Base-by-base conservation (phyloP, 257 asterid genomes). In the Cynanchum wilfordii region DNA sequence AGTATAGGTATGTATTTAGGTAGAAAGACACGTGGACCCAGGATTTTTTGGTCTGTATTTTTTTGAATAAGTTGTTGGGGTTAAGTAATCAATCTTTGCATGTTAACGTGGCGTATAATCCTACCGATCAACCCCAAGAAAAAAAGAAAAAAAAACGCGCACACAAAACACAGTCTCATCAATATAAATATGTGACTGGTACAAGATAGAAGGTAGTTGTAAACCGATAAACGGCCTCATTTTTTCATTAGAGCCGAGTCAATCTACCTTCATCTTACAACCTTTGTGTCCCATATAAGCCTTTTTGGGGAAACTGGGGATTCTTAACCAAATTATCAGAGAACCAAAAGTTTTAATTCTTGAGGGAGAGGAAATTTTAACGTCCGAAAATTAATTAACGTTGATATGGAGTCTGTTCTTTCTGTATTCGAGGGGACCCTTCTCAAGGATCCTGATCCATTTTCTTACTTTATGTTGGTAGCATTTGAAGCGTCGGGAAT, bases 401-500 rank as follows among this genome's bases (percentile, higher is more conserved):
- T 17, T 47, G 67, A 85, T 7, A 42, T 86, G 95, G 86, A 82
- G 56, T 83, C 89, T 24, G 80, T 87, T 57, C 85, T 89, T 58
- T 82, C 88, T 0, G 96, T 88, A 73, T 76, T 94, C 1, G 97
- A 91, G 85, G 97, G 99, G 17, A 79, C 86, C 52, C 95, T 94
- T 29, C 59, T 94, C 69, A 89, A 84, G 62, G 79, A 88, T 74
- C 84, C 79, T 16, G 79, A 89, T 71, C 81, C 87, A 0, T 94
- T 94, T 74, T 87, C 93, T 27, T 94, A 91, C 70, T 94, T 91
- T 81, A 91, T 94, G 97, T 27, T 94, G 47, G 80, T 94, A 1
- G 97, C 98, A 7, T 94, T 94, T 64, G 98, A 94, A 70, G 97
- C 96, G 0, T 91, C 97, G 4, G 89, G 95, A 13, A 80, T 91